phyloP scores from a whole-genome alignment of 306 rosid species.

The Vigna reflexopilosa region DNA sequence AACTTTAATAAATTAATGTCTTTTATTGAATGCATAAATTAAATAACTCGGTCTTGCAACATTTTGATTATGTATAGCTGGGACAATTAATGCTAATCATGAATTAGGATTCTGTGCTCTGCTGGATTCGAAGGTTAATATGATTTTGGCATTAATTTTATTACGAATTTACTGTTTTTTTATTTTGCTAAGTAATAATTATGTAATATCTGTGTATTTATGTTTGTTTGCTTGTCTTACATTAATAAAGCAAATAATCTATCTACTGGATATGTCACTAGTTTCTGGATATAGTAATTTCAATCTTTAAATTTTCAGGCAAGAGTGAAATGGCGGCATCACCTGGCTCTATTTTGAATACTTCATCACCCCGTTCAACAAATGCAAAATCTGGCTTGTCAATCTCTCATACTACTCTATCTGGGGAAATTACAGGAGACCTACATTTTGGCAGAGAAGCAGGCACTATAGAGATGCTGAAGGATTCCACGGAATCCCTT shows the following conservation, averaged over 20 bases:
- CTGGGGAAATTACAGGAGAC: slow-evolving; percentile 50
- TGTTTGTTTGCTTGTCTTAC: slow-evolving; percentile 35
- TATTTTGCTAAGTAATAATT: slow-evolving; percentile 5
- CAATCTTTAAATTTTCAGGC: slow-evolving; percentile 51
- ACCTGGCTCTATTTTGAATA: slow-evolving; percentile 58
- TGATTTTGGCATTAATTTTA: slow-evolving; percentile 1
- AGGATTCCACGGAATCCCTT: slow-evolving; percentile 55
- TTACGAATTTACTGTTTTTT: slow-evolving; percentile 17
- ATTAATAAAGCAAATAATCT: slow-evolving; percentile 29
- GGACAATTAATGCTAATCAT: slow-evolving; percentile 33
- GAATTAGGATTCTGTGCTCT: slow-evolving; percentile 31
- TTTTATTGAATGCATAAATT: slow-evolving; percentile 5
- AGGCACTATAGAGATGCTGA: slow-evolving; percentile 49
- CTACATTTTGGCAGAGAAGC: slow-evolving; percentile 52
- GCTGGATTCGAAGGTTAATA: slow-evolving; percentile 23
- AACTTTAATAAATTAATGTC: slow-evolving; percentile 15
- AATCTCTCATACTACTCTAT: slow-evolving; percentile 47
- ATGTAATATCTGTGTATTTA: slow-evolving; percentile 14
- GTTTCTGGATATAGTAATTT: slow-evolving; percentile 38
- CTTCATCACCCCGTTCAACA: slow-evolving; percentile 47
- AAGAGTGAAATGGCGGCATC: slow-evolving; percentile 53
- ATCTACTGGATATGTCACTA: slow-evolving; percentile 31
- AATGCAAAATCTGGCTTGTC: slow-evolving; percentile 55
- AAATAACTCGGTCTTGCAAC: background rate
- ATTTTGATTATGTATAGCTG: slow-evolving; percentile 27